These are phyloP conservation scores for Hymenotorrendiella dingleyae DNA, from an alignment of 2,329 filamentous ascomycete genomes.

Conservation along the genomic window DNA sequence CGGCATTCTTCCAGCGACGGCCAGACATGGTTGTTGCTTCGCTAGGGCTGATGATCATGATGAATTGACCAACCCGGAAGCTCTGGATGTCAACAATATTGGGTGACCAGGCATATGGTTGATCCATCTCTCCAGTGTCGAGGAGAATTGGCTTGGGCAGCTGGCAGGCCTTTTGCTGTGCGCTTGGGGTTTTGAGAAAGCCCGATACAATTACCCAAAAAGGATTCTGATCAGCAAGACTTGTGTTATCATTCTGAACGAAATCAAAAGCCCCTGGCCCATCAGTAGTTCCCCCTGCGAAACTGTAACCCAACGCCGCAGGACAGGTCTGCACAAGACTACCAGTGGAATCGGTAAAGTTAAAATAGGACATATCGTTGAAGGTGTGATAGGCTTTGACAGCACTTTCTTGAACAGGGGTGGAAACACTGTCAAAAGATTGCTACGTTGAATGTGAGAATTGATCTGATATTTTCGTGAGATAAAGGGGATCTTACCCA, in stretches of 20 bases:
- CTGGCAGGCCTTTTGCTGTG: constrained; percentile 47
- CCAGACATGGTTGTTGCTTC: constrained; percentile 93
- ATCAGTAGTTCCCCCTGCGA: constrained; percentile 86
- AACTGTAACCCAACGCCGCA: constrained; percentile 82
- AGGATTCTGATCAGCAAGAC: constrained; percentile 53
- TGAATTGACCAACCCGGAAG: constrained; percentile 75
- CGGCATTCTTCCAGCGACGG: constrained; percentile 70
- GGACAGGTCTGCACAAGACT: constrained; percentile 69
- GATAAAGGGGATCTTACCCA: constrained; percentile 37
- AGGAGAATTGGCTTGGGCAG: constrained; percentile 79
- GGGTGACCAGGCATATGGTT: constrained; percentile 79
- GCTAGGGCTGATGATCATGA: constrained; percentile 77
- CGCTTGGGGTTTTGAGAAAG: constrained; percentile 61
- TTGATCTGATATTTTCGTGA: background rate
- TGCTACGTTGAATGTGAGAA: constrained; percentile 13
- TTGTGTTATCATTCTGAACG: constrained; percentile 74
- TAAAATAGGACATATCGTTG: constrained; percentile 72
- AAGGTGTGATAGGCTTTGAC: constrained; percentile 83
- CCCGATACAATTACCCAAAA: constrained; percentile 72
- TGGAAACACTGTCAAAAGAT: constrained; percentile 24
- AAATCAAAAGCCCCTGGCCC: constrained; percentile 90
- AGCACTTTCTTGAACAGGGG: constrained; percentile 51
- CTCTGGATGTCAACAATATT: constrained; percentile 88
- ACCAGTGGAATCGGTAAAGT: constrained; percentile 69
- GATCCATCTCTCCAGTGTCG: constrained; percentile 71